Evolutionary conservation across 2,329 filamentous ascomycete species (phyloP), one percentile per base, ranked within the genome.

Genomic region (Coniella vitis): DNA sequence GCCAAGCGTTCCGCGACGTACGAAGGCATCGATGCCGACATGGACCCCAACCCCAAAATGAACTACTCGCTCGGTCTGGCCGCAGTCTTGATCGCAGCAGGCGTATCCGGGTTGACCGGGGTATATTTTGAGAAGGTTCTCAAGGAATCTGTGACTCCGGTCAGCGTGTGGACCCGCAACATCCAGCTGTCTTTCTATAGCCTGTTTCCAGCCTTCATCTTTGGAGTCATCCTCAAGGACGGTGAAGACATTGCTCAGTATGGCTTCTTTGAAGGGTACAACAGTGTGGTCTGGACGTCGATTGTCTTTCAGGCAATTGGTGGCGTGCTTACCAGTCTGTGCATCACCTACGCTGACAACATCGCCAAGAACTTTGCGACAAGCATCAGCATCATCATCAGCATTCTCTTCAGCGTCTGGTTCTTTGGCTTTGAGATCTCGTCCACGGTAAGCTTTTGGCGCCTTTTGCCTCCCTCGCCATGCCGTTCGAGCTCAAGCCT

Each of bases 261-360:
- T 54, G 93, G 93, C 12, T 95, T 97, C 67, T 97, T 98, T 58
- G 85, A 87, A 49, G 93, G 93, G 3, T 98, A 97, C 69, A 96
- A 95, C 63, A 86, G 81, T 75, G 76, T 91, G 17, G 91, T 97
- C 3, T 96, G 90, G 90, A 74, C 81, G 4, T 86, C 90, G 4
- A 87, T 97, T 57, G 63, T 82, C 5, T 77, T 93, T 51, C 93
- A 98, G 64, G 87, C 90, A 1, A 69, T 84, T 32, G 90, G 90
- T 29, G 93, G 91, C 20, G 78, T 97, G 22, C 70, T 95, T n/a
- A 84, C 88, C 9, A 86, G 86, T 2, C 75, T 93, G 52, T 87
- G 85, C 63, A 85, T 93, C 64, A 87, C 85, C 54, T 87, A 89
- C 62, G 83, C 86, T 4, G 86, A 93, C 69, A 94, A 93, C 61